These are phyloP conservation scores for Aspergillus brunneoviolaceus DNA, from an alignment of 2,329 filamentous ascomycete genomes.

Conservation along the genomic window DNA sequence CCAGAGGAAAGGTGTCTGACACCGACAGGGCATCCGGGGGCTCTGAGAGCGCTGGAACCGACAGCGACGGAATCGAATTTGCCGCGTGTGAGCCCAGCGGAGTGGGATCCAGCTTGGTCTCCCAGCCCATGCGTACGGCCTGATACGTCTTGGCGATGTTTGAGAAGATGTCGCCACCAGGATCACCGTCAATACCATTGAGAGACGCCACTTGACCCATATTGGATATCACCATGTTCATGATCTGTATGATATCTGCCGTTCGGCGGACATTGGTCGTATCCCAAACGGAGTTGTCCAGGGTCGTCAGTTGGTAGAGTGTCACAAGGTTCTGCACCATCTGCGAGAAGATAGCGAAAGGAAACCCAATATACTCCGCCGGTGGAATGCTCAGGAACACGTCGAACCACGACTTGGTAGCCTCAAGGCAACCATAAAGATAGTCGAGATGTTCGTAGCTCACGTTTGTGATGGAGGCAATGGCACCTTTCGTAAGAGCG, in stretches of 20 bases:
- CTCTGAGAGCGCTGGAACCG: neutral
- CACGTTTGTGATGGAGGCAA: neutral
- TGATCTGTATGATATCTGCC: conserved; percentile 3
- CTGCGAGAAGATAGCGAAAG: conserved; percentile 6
- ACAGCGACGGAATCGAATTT: neutral
- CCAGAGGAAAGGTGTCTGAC: neutral
- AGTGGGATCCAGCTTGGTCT: conserved; percentile 1
- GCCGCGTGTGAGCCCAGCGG: neutral
- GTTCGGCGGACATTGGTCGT: conserved; percentile 5
- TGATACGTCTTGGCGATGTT: conserved; percentile 8
- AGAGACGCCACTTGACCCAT: conserved; percentile 6
- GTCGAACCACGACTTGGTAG: conserved; percentile 14
- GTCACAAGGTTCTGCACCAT: conserved; percentile 12
- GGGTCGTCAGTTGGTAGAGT: conserved; percentile 9
- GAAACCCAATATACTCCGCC: conserved; percentile 2
- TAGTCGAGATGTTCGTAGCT: conserved; percentile 3
- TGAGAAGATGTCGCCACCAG: conserved; percentile 8
- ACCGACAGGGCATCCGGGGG: neutral
- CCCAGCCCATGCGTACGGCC: conserved; percentile 9
- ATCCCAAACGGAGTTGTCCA: conserved; percentile 10
- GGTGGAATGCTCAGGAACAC: conserved; percentile 9
- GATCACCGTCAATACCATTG: conserved; percentile 2
- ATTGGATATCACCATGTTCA: conserved; percentile 2
- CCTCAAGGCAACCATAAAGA: conserved; percentile 11
- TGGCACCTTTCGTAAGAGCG: neutral